Conservation (phyloP, 2,329 filamentous ascomycete genomes). For the Neospermospora avenae region DNA sequence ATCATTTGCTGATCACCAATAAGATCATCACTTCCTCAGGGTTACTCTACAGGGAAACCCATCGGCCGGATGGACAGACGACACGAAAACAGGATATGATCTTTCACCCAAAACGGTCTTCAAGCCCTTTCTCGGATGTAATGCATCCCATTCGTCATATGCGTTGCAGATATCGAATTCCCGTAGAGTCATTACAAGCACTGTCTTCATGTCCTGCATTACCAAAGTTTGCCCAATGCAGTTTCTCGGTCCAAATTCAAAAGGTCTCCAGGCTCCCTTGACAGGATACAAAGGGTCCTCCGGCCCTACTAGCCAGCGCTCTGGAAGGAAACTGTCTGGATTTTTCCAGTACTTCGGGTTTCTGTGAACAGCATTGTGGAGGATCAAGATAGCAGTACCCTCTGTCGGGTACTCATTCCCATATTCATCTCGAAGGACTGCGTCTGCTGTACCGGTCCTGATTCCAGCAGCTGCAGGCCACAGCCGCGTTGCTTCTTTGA, state of each 20-base stretch:
- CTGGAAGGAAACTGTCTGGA: slow-evolving; percentile 45
- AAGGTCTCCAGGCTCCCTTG: slow-evolving; percentile 50
- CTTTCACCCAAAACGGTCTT: slow-evolving; percentile 20
- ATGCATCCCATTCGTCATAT: slow-evolving; percentile 23
- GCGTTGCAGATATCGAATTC: slow-evolving; percentile 24
- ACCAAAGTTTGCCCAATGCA: slow-evolving; percentile 56
- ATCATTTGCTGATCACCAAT: neutral
- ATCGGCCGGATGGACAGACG: slow-evolving; percentile 23
- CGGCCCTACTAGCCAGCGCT: slow-evolving; percentile 42
- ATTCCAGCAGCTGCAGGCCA: slow-evolving; percentile 22
- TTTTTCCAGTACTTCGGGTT: slow-evolving; percentile 42
- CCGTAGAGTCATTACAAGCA: slow-evolving; percentile 45
- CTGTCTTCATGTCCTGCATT: slow-evolving; percentile 46
- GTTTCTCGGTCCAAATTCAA: slow-evolving; percentile 52
- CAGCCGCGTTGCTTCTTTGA: slow-evolving; percentile 27
- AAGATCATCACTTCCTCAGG: neutral
- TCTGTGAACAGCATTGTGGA: slow-evolving; percentile 34
- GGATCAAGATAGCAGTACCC: slow-evolving; percentile 15
- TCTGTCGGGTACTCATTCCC: slow-evolving; percentile 21
- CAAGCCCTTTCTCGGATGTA: slow-evolving; percentile 13
- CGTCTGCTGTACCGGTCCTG: slow-evolving; percentile 16
- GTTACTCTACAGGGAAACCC: slow-evolving; percentile 37
- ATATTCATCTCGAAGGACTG: slow-evolving; percentile 14
- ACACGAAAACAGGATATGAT: slow-evolving; percentile 22
- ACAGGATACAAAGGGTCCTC: slow-evolving; percentile 36